phyloP scores from a whole-genome alignment of 495 filamentous ascomycete genomes.

The Parathielavia hyrcaniae region DNA sequence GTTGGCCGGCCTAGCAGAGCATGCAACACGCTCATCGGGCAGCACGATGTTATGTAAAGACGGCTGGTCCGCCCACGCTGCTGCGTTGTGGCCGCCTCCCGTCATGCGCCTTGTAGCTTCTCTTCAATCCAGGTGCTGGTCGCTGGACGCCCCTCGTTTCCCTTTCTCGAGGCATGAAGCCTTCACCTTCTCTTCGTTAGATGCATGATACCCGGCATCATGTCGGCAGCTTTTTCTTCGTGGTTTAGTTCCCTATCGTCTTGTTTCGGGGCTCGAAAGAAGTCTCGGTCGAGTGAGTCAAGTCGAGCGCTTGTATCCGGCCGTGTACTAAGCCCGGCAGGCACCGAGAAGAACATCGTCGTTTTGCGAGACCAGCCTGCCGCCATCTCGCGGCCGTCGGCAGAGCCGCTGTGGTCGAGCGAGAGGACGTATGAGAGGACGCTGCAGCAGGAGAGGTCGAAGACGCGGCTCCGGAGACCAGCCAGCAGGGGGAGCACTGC shows the following conservation, averaged over 20 bases:
- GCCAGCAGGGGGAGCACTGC: slow-evolving; percentile 30
- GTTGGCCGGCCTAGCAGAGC: slow-evolving; percentile 17
- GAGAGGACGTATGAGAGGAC: slow-evolving; percentile 28
- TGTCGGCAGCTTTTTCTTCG: slow-evolving; percentile 36
- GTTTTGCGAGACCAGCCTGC: slow-evolving; percentile 39
- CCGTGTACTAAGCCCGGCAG: background rate
- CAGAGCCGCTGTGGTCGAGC: slow-evolving; percentile 28
- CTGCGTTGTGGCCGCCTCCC: slow-evolving; percentile 6
- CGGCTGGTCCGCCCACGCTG: slow-evolving; percentile 15
- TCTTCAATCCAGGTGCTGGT: slow-evolving; percentile 21
- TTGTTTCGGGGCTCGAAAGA: slow-evolving; percentile 40
- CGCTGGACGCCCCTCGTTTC: slow-evolving; percentile 32
- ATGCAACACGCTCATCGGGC: slow-evolving; percentile 6
- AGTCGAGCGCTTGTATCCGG: slow-evolving; percentile 1
- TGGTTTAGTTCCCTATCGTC: slow-evolving; percentile 39
- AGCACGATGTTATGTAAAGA: slow-evolving; percentile 20
- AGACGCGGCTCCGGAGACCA: slow-evolving; percentile 27
- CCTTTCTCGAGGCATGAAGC: slow-evolving; percentile 21
- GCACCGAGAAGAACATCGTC: slow-evolving; percentile 29
- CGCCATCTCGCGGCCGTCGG: slow-evolving; percentile 31
- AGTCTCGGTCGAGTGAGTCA: slow-evolving; percentile 31
- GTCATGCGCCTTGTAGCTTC: slow-evolving; percentile 16
- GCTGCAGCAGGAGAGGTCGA: slow-evolving; percentile 33
- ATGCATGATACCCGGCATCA: slow-evolving; percentile 37
- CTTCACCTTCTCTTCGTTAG: slow-evolving; percentile 16